Evolutionary conservation across 345 rosid species (phyloP).

Genomic region (Ricinus communis): DNA sequence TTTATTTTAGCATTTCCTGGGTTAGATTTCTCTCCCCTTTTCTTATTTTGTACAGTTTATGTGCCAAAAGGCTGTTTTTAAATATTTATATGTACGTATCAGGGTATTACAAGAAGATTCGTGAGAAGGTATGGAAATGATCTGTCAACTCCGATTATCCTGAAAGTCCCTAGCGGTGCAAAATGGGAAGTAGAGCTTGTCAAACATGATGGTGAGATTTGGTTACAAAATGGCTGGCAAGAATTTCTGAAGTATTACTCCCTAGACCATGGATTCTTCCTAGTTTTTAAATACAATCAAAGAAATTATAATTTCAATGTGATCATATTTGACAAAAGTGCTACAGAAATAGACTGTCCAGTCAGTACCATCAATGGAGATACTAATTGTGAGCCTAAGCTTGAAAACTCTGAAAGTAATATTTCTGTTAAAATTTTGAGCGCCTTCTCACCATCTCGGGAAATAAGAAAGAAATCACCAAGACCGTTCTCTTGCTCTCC

Average conservation of each 20-base stretch:
- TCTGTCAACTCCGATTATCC: not conserved
- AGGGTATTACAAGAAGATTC: not conserved
- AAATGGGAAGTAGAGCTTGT: constrained; percentile 9
- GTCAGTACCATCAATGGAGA: not conserved
- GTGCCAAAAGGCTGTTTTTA: not conserved
- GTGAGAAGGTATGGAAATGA: constrained; percentile 3
- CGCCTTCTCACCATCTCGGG: not conserved
- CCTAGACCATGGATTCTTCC: constrained; percentile 23
- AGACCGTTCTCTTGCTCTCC: not conserved
- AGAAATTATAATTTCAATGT: constrained; percentile 21
- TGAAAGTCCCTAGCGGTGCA: constrained; percentile 17
- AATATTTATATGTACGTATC: not conserved
- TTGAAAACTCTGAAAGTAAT: not conserved
- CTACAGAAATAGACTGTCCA: constrained; percentile 9
- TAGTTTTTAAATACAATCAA: constrained; percentile 21
- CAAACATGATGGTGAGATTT: constrained; percentile 15
- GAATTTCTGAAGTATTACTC: constrained; percentile 20
- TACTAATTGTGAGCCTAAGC: not conserved
- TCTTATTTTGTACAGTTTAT: no score
- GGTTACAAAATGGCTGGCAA: constrained; percentile 35
- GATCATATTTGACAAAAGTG: constrained; percentile 16
- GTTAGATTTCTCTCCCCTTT: no score
- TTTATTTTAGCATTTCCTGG: no score
- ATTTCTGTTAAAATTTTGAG: not conserved
- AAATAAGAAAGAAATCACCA: not conserved